These are phyloP conservation scores for Crepidotus variabilis DNA, from an alignment of 768 basidiomycete species.

Conservation along the genomic window DNA sequence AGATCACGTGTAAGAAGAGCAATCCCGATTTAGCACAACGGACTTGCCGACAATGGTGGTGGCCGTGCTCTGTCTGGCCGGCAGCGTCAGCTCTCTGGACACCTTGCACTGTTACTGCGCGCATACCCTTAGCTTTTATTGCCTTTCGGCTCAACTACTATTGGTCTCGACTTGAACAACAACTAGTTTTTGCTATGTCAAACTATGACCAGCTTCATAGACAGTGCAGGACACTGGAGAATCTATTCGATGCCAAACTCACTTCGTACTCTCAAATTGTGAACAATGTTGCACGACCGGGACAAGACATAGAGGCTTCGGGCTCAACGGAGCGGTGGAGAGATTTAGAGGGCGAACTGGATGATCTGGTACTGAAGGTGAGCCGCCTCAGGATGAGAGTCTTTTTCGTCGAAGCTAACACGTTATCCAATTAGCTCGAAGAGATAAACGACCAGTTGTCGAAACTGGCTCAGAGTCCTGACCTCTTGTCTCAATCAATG, in stretches of 20 bases:
- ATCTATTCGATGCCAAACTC: slow-evolving; percentile 86
- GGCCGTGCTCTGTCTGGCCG: neutral
- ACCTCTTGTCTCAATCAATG: slow-evolving; percentile 78
- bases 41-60: slow-evolving; percentile 6
- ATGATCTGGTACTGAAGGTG: slow-evolving; percentile 85
- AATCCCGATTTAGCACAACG: neutral
- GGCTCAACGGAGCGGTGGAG: slow-evolving; percentile 72
- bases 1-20: neutral
- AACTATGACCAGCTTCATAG: slow-evolving; percentile 87
- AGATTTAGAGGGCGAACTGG: slow-evolving; percentile 83
- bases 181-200: slow-evolving; percentile 42
- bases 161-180: neutral
- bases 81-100: neutral
- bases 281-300: slow-evolving; percentile 51
- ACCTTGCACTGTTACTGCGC: neutral
- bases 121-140: neutral
- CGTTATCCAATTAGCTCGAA: slow-evolving; percentile 52
- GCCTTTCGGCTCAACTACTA: neutral
- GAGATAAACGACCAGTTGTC: slow-evolving; percentile 84
- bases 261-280: slow-evolving; percentile 88
- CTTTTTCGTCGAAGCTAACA: slow-evolving; percentile 3
- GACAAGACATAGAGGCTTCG: slow-evolving; percentile 64
- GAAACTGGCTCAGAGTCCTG: slow-evolving; percentile 60
- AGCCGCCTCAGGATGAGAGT: slow-evolving; percentile 3
- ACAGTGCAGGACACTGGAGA: slow-evolving; percentile 91